Conservation (phyloP, 169 alveolate species). For the Sarcocystis neurona region DNA sequence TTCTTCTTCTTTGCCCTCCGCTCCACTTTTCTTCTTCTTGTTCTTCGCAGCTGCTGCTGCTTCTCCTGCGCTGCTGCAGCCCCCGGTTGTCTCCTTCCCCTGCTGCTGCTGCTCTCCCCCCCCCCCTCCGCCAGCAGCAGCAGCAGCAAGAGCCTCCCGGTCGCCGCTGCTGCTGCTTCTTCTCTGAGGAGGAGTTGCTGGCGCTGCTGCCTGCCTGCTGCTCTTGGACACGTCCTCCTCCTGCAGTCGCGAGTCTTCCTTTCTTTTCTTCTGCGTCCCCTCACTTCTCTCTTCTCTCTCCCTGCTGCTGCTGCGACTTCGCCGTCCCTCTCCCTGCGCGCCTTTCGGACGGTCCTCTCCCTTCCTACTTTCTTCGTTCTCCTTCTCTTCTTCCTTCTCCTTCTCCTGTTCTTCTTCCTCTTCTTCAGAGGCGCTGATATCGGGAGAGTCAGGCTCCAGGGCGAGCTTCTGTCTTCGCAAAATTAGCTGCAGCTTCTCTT, state of each 20-base stretch:
- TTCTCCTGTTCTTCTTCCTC: constrained; percentile 44
- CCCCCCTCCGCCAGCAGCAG: constrained; percentile 48
- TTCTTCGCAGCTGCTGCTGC: too few species aligned
- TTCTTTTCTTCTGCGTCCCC: background rate
- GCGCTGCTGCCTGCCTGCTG: constrained; percentile 54
- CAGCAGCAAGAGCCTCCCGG: constrained; percentile 33
- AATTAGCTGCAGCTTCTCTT: constrained; percentile 71
- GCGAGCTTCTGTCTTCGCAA: constrained; percentile 77
- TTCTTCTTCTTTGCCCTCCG: too few species aligned
- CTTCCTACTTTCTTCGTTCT: background rate
- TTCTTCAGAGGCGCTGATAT: constrained; percentile 73
- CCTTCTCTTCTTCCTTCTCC: background rate
- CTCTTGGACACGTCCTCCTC: background rate
- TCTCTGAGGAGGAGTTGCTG: constrained; percentile 32
- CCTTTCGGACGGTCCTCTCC: constrained; percentile 12
- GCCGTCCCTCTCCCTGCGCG: background rate
- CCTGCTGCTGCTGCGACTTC: background rate
- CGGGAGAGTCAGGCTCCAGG: constrained; percentile 77
- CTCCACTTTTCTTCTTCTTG: too few species aligned
- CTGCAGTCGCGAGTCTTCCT: background rate
- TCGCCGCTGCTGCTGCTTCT: constrained; percentile 47
- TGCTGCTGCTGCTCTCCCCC: constrained; percentile 47
- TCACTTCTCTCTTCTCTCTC: background rate
- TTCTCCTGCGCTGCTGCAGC: constrained; percentile 25
- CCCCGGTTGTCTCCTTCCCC: constrained; percentile 47